These are phyloP conservation scores for Pneumocystis wakefieldiae DNA, from an alignment of 1,139 yeast species.

Conservation along the genomic window DNA sequence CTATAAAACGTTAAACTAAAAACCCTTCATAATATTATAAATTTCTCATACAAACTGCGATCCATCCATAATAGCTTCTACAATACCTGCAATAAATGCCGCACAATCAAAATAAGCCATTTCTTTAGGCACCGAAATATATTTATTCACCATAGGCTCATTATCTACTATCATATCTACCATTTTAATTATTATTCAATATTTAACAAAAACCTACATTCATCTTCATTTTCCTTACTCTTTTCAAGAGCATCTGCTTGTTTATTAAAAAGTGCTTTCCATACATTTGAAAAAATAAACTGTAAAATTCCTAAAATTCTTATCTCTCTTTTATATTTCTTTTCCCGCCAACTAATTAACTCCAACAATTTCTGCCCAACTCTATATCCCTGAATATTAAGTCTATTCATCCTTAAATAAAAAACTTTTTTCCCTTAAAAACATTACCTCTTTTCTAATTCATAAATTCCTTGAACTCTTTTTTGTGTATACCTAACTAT, in stretches of 20 bases:
- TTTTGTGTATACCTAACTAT: constrained; percentile 53
- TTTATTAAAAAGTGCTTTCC: constrained; percentile 72
- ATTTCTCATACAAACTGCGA: constrained; percentile 37
- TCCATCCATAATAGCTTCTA: constrained; percentile 76
- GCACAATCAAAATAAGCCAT: constrained; percentile 67
- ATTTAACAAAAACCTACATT: constrained; percentile 37
- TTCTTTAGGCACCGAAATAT: constrained; percentile 66
- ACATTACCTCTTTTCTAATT: constrained; percentile 40
- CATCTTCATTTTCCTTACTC: constrained; percentile 66
- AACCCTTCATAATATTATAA: background rate
- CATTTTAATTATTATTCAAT: background rate
- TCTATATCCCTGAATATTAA: constrained; percentile 63
- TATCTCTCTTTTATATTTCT: constrained; percentile 56
- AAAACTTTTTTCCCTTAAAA: background rate
- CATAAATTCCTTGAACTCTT: constrained; percentile 55
- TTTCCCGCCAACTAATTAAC: constrained; percentile 43
- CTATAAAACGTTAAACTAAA: constrained; percentile 1
- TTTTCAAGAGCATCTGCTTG: constrained; percentile 78
- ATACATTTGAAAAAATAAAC: constrained; percentile 65
- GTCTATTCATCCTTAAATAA: constrained; percentile 22
- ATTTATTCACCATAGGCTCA: constrained; percentile 60
- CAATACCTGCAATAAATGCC: constrained; percentile 78
- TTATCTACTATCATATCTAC: constrained; percentile 57
- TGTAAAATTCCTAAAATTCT: constrained; percentile 66
- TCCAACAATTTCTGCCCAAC: constrained; percentile 49